Evolutionary conservation across 2,329 filamentous ascomycete species (phyloP).

Genomic region (Ceratocystis destructans): DNA sequence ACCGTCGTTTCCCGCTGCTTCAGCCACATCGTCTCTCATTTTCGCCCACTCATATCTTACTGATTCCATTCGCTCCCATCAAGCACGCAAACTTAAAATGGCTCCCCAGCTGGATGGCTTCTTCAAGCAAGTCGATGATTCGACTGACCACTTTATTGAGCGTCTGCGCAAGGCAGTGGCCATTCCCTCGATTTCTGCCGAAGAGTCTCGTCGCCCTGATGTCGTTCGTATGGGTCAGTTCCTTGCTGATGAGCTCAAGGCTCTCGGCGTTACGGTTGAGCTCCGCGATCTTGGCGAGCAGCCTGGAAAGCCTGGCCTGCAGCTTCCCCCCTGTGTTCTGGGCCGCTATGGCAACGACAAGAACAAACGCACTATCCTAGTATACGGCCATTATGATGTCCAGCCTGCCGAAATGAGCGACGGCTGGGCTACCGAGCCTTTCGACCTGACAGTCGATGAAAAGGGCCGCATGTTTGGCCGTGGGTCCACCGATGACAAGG

Average conservation of each 20-base stretch:
- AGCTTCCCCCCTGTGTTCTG: slow-evolving; percentile 84
- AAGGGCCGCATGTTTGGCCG: slow-evolving; percentile 94
- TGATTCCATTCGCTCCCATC: slow-evolving; percentile 40
- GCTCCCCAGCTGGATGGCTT: slow-evolving; percentile 80
- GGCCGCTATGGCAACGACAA: slow-evolving; percentile 85
- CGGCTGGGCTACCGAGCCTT: slow-evolving; percentile 92
- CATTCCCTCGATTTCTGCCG: slow-evolving; percentile 89
- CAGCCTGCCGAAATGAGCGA: slow-evolving; percentile 88
- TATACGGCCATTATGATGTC: slow-evolving; percentile 98
- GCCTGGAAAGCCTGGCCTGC: slow-evolving; percentile 75
- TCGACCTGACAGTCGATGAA: slow-evolving; percentile 72
- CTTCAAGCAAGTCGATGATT: slow-evolving; percentile 79
- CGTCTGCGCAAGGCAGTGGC: slow-evolving; percentile 83
- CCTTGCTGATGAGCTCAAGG: slow-evolving; percentile 68
- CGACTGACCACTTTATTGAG: slow-evolving; percentile 73
- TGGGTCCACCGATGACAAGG: slow-evolving; percentile 95
- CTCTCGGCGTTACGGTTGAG: slow-evolving; percentile 75
- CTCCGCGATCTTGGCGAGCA: slow-evolving; percentile 80
- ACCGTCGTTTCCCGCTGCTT: slow-evolving; percentile 8
- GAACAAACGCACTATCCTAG: slow-evolving; percentile 85
- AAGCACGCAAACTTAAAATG: slow-evolving; percentile 54
- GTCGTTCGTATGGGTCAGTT: slow-evolving; percentile 95
- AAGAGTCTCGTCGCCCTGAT: slow-evolving; percentile 76
- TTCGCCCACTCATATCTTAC: slow-evolving; percentile 36
- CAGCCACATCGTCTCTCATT: not conserved